phyloP scores from a whole-genome alignment of 2,329 filamentous ascomycete genomes.

The Nakataea oryzae region DNA sequence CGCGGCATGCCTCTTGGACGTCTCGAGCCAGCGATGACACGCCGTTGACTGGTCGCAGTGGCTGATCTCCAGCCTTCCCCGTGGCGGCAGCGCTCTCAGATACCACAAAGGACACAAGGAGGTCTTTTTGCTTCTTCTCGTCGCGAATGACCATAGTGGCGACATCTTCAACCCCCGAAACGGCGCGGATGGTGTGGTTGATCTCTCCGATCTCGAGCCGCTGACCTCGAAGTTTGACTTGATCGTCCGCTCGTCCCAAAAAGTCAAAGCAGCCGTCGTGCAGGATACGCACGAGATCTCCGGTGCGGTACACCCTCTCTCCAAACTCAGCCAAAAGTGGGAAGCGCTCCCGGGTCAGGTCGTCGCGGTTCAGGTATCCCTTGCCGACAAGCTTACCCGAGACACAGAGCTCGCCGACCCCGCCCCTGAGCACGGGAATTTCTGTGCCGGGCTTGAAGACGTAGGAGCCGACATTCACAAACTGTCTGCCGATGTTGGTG shows the following conservation, averaged over 20 bases:
- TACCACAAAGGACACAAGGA: slow-evolving; percentile 69
- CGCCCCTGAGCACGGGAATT: slow-evolving; percentile 64
- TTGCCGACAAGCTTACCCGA: slow-evolving; percentile 81
- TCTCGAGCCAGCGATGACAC: slow-evolving; percentile 27
- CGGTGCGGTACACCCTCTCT: slow-evolving; percentile 72
- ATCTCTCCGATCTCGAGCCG: slow-evolving; percentile 86
- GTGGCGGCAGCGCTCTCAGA: not conserved
- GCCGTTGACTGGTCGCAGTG: slow-evolving; percentile 6
- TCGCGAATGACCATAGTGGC: slow-evolving; percentile 64
- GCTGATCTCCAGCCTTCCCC: not conserved
- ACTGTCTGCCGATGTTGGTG: slow-evolving; percentile 80
- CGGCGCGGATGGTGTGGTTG: slow-evolving; percentile 65
- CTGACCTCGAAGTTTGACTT: slow-evolving; percentile 85
- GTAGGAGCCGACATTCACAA: slow-evolving; percentile 77
- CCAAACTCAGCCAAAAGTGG: slow-evolving; percentile 44
- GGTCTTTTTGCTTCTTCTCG: slow-evolving; percentile 67
- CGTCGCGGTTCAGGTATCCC: slow-evolving; percentile 71
- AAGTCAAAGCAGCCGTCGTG: slow-evolving; percentile 80
- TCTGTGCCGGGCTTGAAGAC: slow-evolving; percentile 63
- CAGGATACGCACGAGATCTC: slow-evolving; percentile 74
- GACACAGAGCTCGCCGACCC: slow-evolving; percentile 78
- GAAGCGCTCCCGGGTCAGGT: slow-evolving; percentile 71
- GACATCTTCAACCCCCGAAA: slow-evolving; percentile 52
- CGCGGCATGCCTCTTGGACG: slow-evolving; percentile 54
- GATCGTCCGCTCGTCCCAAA: slow-evolving; percentile 77